These are phyloP conservation scores for Panicum hallii DNA, from an alignment of 202 grass and related monocot species.

Conservation along the genomic window DNA sequence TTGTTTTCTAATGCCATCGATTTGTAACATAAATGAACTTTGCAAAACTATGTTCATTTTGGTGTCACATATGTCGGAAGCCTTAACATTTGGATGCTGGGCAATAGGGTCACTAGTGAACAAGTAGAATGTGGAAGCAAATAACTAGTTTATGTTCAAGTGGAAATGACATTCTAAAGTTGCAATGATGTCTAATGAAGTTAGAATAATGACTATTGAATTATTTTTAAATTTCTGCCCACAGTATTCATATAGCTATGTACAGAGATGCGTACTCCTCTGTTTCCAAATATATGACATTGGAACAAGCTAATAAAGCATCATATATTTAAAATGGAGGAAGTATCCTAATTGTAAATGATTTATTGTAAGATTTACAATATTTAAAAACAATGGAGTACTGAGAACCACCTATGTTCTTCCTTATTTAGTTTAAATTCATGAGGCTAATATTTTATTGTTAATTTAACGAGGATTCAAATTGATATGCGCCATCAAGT, in stretches of 20 bases:
- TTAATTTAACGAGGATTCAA: neutral
- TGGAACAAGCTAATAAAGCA: no score
- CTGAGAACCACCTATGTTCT: neutral
- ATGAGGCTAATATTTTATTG: neutral
- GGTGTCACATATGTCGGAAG: neutral
- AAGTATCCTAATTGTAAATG: no score
- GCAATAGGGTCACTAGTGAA: neutral
- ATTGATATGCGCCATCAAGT: neutral
- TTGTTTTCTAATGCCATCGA: neutral
- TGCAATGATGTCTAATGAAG: neutral
- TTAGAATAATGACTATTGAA: neutral
- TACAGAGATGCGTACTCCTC: neutral
- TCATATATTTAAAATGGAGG: no score
- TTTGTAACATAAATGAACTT: neutral
- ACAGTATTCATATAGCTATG: neutral
- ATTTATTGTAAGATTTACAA: no score
- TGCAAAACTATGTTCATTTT: neutral
- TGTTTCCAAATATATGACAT: no score
- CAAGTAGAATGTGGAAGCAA: neutral
- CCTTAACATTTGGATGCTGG: neutral
- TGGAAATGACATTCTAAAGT: neutral
- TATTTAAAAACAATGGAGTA: neutral
- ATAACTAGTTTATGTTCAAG: neutral
- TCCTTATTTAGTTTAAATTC: neutral
- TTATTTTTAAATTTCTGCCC: neutral